These are phyloP conservation scores for Sporisorium exsertum DNA, from an alignment of 1,284 basidiomycete genomes.

Conservation along the genomic window DNA sequence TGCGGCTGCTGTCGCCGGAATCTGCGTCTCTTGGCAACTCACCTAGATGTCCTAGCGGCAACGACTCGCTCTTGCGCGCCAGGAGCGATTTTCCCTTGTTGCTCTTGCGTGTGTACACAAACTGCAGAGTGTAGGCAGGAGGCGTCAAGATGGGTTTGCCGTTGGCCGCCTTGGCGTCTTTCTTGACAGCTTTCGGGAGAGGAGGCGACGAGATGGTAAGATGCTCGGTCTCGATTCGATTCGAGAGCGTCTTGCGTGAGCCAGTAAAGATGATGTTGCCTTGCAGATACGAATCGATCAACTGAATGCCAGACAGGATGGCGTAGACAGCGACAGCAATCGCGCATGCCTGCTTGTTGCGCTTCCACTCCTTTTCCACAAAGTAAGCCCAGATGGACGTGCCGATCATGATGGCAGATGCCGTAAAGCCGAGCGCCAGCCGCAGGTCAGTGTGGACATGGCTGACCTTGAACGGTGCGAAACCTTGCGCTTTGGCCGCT, in stretches of 20 bases:
- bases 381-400: slow-evolving; percentile 60
- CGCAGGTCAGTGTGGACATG: slow-evolving; percentile 61
- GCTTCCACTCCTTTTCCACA: slow-evolving; percentile 64
- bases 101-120: slow-evolving; percentile 55
- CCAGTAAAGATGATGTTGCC: slow-evolving; percentile 62
- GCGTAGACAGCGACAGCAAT: slow-evolving; percentile 56
- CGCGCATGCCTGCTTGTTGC: slow-evolving; percentile 54
- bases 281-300: slow-evolving; percentile 50
- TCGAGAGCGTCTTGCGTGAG: slow-evolving; percentile 51
- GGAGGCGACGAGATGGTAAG: slow-evolving; percentile 54
- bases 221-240: slow-evolving; percentile 56
- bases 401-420: slow-evolving; percentile 63
- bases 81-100: slow-evolving; percentile 48
- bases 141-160: slow-evolving; percentile 54
- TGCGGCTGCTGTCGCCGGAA: neutral
- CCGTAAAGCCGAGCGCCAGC: slow-evolving; percentile 53
- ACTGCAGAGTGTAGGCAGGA: slow-evolving; percentile 57
- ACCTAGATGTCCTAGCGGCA: slow-evolving; percentile 62
- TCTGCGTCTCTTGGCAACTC: slow-evolving; percentile 8
- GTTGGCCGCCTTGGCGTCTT: slow-evolving; percentile 21
- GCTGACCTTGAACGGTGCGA: slow-evolving; percentile 57
- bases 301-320: slow-evolving; percentile 42
- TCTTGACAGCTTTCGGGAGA: slow-evolving; percentile 41
- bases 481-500: slow-evolving; percentile 18
- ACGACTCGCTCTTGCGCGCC: slow-evolving; percentile 35